A percentile compares a stretch with the other conserved stretches of the same genome.
These are phyloP conservation scores for Andrographis paniculata DNA, from an alignment of 305 asterid genomes.

Conservation along the genomic window DNA sequence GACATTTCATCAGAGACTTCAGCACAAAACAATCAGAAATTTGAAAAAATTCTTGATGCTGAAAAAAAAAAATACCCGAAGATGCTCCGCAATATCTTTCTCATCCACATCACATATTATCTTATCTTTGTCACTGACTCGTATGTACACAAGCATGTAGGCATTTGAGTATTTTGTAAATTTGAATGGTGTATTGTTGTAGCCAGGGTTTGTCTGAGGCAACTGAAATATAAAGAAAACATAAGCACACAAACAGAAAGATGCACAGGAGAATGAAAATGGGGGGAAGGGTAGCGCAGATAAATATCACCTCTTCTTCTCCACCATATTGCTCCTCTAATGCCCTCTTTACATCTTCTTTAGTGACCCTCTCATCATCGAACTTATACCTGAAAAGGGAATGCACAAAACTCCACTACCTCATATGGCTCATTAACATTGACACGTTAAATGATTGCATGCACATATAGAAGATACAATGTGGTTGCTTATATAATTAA, in stretches of 20 bases:
- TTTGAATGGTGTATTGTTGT: conserved; percentile 84
- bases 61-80: conserved; percentile 44
- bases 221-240: conserved; percentile 41
- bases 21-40: conserved; percentile 10
- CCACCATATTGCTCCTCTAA: conserved; percentile 99
- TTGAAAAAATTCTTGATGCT: conserved; percentile 8
- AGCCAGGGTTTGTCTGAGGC: conserved; percentile 97
- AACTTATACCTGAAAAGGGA: conserved; percentile 63
- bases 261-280: conserved; percentile 7
- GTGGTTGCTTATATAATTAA: too few relatives aligned
- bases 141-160: conserved; percentile 96
- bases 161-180: conserved; percentile 77
- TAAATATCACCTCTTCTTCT: conserved; percentile 77
- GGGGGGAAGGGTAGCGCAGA: conserved; percentile 10
- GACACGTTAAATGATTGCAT: not conserved
- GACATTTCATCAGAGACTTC: conserved; percentile 18
- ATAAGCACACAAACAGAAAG: conserved; percentile 18
- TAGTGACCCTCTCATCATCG: conserved; percentile 67
- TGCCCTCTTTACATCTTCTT: conserved; percentile 70
- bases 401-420: conserved; percentile 14
- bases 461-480: not conserved
- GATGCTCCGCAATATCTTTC: conserved; percentile 94
- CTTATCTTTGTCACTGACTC: conserved; percentile 92
- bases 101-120: conserved; percentile 92
- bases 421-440: conserved; percentile 4